Evolutionary conservation across 805 yeast genomes (phyloP).

Genomic region (Metschnikowia matae): DNA sequence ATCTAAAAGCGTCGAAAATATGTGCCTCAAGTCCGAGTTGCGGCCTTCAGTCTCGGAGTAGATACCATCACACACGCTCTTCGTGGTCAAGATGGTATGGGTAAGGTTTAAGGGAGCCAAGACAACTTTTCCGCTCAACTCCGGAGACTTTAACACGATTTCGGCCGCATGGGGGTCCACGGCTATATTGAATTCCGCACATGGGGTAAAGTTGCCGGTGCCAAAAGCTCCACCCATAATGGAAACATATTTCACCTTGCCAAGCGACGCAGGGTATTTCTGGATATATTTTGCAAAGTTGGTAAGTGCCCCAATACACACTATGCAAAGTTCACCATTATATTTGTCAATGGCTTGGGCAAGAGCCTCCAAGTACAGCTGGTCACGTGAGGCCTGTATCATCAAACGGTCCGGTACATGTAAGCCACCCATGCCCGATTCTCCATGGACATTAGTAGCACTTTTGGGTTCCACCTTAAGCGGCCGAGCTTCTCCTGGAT

Average conservation of each 20-base stretch:
- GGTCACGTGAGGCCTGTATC: slow-evolving; percentile 21
- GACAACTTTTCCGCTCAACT: slow-evolving; percentile 46
- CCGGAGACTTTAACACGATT: slow-evolving; percentile 45
- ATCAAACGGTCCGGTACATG: slow-evolving; percentile 48
- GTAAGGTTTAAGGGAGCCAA: slow-evolving; percentile 69
- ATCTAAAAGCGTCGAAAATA: slow-evolving; percentile 10
- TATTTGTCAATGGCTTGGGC: slow-evolving; percentile 39
- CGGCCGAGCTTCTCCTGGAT: slow-evolving; percentile 60
- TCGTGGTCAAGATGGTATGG: slow-evolving; percentile 53
- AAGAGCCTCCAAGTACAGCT: slow-evolving; percentile 34
- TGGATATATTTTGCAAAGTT: slow-evolving; percentile 57
- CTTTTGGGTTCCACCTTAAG: slow-evolving; percentile 44
- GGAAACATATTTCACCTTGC: slow-evolving; percentile 49
- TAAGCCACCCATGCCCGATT: slow-evolving; percentile 75
- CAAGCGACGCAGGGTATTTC: slow-evolving; percentile 50
- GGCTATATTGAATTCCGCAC: slow-evolving; percentile 72
- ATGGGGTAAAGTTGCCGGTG: slow-evolving; percentile 47
- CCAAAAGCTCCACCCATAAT: slow-evolving; percentile 75
- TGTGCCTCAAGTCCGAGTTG: slow-evolving; percentile 8
- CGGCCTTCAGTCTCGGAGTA: slow-evolving; percentile 11
- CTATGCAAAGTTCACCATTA: slow-evolving; percentile 51
- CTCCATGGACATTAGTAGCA: slow-evolving; percentile 71
- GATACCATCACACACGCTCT: slow-evolving; percentile 20
- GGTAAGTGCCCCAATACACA: slow-evolving; percentile 78
- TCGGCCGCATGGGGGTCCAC: slow-evolving; percentile 76